Evolutionary conservation across 768 basidiomycete species (phyloP).

Genomic region (Glaciozyma antarctica): DNA sequence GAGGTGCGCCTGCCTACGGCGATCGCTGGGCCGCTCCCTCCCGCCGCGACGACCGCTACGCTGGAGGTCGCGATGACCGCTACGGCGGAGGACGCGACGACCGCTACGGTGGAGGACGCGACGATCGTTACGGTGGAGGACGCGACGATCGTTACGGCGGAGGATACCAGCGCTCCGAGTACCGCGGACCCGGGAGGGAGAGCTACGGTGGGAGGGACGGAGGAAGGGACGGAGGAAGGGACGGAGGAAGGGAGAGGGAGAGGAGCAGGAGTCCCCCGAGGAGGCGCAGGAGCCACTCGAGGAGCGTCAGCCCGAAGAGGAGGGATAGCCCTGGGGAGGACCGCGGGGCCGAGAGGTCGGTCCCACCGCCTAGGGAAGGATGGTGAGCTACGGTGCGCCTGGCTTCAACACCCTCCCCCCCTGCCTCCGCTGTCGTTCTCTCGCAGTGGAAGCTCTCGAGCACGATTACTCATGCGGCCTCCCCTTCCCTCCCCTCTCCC

Average conservation of each 20-base stretch:
- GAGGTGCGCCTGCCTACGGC: constrained; percentile 21
- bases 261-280: background rate
- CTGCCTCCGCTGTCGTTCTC: no score
- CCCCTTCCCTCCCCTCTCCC: no score
- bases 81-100: constrained; percentile 14
- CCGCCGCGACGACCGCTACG: constrained; percentile 33
- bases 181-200: background rate
- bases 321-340: no score
- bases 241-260: no score
- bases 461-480: no score
- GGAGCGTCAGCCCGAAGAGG: background rate
- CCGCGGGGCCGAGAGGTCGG: background rate
- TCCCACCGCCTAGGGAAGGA: background rate
- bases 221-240: no score
- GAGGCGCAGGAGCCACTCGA: background rate
- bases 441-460: no score
- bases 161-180: background rate
- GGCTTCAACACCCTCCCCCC: no score
- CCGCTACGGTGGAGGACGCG: constrained; percentile 12
- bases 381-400: constrained; percentile 1
- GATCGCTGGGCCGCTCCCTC: constrained; percentile 13
- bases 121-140: constrained; percentile 10
- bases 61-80: constrained; percentile 9
- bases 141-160: constrained; percentile 8
- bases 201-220: background rate